Evolutionary conservation across 148 eudicot genomes (phyloP), one percentile per base, ranked within the genome.

Genomic region (Rhododendron ovatum): DNA sequence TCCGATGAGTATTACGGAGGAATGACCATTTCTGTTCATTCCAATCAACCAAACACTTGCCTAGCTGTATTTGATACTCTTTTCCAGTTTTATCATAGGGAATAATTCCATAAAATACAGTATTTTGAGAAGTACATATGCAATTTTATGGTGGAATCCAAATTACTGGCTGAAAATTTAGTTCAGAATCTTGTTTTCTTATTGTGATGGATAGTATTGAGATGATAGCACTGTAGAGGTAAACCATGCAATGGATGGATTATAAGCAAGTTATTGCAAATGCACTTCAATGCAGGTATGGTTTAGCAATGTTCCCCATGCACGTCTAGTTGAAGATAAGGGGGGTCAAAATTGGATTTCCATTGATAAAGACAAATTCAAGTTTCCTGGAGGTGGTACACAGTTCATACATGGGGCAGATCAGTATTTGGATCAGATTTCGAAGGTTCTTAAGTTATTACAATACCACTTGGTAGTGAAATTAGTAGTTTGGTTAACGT

Each of bases 341-440:
- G 99, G 99, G 35, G 98, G 99, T 82, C 99, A 97, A 89, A 97
- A 97, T 87, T 97, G 99, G 99, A 94, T 97, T 87, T 76, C 88
- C 37, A 91, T 92, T 85, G 91, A 90, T 73, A 95, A 97, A 90
- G 95, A 95, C 85, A 97, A 95, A 86, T 97, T 97, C 88, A 97
- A 92, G 90, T 97, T 97, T 91, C 99, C 99, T 47, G 98, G 99
- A 86, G 99, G 98, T 53, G 99, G 99, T 47, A 97, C 99, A 35
- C 99, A 97, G 89, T 97, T 97, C 85, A 97, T 97, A 82, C 99
- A 95, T 77, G 99, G 98, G 81, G 99, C 99, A 43, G 91, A 94
- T 90, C 92, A 93, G 81, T 97, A 97, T 87, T 85, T 97, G 96
- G 96, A 97, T 90, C 99, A 97, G 91, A 94, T 97, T 85, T 93